Evolutionary conservation across 148 eudicot species (phyloP).

Genomic region (Persicaria tinctoria): DNA sequence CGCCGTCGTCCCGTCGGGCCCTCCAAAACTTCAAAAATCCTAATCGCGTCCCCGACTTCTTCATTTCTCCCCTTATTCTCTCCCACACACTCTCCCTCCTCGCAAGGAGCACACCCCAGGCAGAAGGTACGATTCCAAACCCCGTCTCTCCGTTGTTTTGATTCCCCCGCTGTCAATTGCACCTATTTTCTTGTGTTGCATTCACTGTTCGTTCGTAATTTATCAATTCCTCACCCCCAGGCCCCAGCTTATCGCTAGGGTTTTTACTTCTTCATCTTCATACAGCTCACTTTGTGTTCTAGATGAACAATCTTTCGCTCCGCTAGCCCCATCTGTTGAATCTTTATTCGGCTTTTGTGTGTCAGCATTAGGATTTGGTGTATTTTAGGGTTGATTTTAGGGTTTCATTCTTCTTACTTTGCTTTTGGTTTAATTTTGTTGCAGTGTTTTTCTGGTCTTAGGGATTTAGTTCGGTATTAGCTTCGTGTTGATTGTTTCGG

Average conservation of each 20-base stretch:
- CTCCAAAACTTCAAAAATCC: no score
- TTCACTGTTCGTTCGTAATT: not conserved
- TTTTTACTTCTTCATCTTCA: not conserved
- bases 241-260: not conserved
- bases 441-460: not conserved
- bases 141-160: no score
- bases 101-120: no score
- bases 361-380: not conserved
- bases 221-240: not conserved
- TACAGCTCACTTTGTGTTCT: not conserved
- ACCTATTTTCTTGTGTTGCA: not conserved
- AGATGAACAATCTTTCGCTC: not conserved
- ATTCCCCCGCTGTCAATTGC: no score
- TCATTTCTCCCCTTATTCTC: no score
- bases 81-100: no score
- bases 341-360: not conserved
- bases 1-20: no score
- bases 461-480: not conserved
- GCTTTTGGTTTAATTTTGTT: not conserved
- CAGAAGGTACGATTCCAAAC: no score
- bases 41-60: no score
- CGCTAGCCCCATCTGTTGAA: not conserved
- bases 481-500: slow-evolving; percentile 9
- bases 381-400: not conserved
- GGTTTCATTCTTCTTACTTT: not conserved